Base-by-base conservation (phyloP, 768 basidiomycete species). In the Pleurotus platypus region DNA sequence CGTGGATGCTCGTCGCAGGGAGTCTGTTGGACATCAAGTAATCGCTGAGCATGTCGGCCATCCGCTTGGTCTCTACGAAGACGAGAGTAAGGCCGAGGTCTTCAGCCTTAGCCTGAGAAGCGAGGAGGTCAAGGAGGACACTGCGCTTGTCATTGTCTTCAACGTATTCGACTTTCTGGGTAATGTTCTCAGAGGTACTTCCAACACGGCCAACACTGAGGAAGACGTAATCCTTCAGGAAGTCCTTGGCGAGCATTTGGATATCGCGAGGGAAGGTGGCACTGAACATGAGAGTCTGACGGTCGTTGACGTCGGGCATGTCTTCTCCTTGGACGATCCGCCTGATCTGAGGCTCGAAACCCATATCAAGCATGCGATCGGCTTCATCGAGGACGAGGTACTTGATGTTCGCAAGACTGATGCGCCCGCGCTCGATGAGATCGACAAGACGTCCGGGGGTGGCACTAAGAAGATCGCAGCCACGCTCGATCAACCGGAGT, bases 291-390 rank as follows among this genome's bases (percentile, higher is more conserved):
- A 99, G 90, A 1, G 97, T 99, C 70, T 98, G 97, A 60, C 97
- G 90, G 11, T 94, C 86, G 24, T 81, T 75, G 12, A 89, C 85
- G 46, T 87, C 89, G n/a, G 97, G 94, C 97, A 99, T 99, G 70
- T 99, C 97, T 67, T 94, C 94, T 64, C 92, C 91, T 72, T 99
- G 92, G 16, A 99, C 97, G 68, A 99, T 99, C 30, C 94, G 84
- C 61, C 97, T 85, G 67, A 99, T 99, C 76, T 98, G 97, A 56
- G 97, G 97, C 74, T 99, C 97, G 81, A 99, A 99, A 88, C 97
- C 97, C 97, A 99, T 99, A 79, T 99, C 97, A 68, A 99, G 84
- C 97, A 99, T 99, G 67, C 97, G 91, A 79, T 99, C 97, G 60
- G 97, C 97, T 77, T 99, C 97, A 66, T 99, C 97, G 55, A 99